phyloP scores from a whole-genome alignment of 176 grass and related monocot genomes.

The Cenchrus purpureus region DNA sequence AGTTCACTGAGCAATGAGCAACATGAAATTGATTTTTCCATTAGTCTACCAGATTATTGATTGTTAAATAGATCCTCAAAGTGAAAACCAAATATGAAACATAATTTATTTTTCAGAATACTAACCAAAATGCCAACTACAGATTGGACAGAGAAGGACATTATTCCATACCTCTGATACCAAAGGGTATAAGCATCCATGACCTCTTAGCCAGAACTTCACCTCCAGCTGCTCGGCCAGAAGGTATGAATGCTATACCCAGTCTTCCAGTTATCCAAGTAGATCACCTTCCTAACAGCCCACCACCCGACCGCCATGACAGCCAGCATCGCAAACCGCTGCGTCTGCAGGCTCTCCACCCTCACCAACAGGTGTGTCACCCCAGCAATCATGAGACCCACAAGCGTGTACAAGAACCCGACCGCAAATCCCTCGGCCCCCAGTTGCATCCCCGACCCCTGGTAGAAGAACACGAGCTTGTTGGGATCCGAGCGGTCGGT shows the following conservation, averaged over 20 bases:
- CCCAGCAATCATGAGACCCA: slow-evolving; percentile 76
- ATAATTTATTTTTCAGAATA: too few relatives aligned
- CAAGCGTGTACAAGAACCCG: slow-evolving; percentile 79
- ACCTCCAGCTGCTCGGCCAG: slow-evolving; percentile 93
- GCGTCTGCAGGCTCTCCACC: slow-evolving; percentile 56
- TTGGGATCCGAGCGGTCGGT: slow-evolving; percentile 74
- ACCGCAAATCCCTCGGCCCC: slow-evolving; percentile 88
- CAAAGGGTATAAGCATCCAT: slow-evolving; percentile 29
- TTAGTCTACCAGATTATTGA: too few relatives aligned
- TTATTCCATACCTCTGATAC: slow-evolving; percentile 47
- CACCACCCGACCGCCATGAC: slow-evolving; percentile 68
- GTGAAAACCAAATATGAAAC: too few relatives aligned
- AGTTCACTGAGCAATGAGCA: too few relatives aligned
- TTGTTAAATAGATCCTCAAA: too few relatives aligned
- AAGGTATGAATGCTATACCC: slow-evolving; percentile 93
- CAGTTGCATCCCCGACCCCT: slow-evolving; percentile 93
- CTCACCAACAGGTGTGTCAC: slow-evolving; percentile 74
- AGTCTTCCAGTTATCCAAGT: slow-evolving; percentile 99
- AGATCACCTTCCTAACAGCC: slow-evolving; percentile 90
- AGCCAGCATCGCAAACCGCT: slow-evolving; percentile 74
- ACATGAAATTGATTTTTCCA: too few relatives aligned
- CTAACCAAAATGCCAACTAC: background rate
- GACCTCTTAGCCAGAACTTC: slow-evolving; percentile 11
- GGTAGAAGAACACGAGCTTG: slow-evolving; percentile 88
- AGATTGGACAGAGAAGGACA: background rate